Base-by-base conservation (phyloP, 805 yeast genomes). In the Kluyveromyces lactis region DNA sequence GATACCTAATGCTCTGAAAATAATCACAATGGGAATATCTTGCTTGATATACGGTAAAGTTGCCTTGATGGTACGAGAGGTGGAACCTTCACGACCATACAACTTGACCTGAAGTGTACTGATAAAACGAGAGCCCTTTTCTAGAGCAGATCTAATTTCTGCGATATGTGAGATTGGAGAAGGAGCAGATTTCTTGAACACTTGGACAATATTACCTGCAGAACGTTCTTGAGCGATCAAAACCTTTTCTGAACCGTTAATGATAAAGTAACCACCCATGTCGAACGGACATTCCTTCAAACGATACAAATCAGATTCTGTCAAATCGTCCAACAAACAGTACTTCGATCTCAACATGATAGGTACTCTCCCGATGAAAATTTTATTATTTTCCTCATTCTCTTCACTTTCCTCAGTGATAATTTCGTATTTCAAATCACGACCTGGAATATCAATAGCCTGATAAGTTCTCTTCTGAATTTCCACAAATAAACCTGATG, bases 181-280 rank as follows among this genome's bases (percentile, higher is more conserved):
- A 38, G 95, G 95, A 3, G 96, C 95, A 5, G 97, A 86, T 64
- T 92, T 92, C 63, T 86, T 90, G 73, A 92, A 92, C 17, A 92
- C 99, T 68, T 92, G 98, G 28, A 92, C 98, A 49, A 92, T 92
- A 60, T 92, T 92, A 36, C 98, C 99, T 11, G 99, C 97, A 44
- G 92, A 80, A 63, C 99, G 79, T 66, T 92, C 99, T 67, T 92
- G 99, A 24, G 99, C 99, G 69, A 92, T 92, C 56, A 92, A 71
- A 41, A 92, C 99, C 63, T 92, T 92, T 63, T 92, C 99, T 16
- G 97, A 86, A 54, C 99, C 99, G 68, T 92, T 92, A 58, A 92
- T 92, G 52, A 92, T 89, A 60, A 92, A 92, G 65, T 92, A 92
- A 46, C 99, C 99, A 64, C 99, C 99, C 94, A 92, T 95, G 72